phyloP scores from a whole-genome alignment of 1,284 basidiomycete genomes.

The Trichosporon sp. region DNA sequence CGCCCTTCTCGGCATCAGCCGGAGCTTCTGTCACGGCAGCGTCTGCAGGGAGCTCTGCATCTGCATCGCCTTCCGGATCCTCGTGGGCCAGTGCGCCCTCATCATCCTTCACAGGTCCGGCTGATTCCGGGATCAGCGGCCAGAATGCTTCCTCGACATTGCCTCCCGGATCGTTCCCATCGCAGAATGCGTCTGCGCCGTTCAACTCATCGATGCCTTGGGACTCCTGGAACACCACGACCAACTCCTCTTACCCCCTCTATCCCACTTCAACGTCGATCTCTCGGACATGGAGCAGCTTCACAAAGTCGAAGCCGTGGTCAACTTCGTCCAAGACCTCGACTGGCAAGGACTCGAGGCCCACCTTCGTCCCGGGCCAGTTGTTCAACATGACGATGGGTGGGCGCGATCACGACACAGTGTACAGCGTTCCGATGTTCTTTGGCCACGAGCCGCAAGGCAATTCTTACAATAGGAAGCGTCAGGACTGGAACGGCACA shows the following conservation, averaged over 20 bases:
- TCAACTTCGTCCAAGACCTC: constrained; percentile 13
- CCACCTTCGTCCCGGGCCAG: constrained; percentile 36
- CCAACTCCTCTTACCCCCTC: not conserved
- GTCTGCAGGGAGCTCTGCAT: not conserved
- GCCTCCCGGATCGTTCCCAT: not conserved
- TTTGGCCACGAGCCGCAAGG: constrained; percentile 32
- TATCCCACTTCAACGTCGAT: constrained; percentile 1
- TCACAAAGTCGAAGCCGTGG: constrained; percentile 14
- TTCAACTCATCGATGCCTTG: not conserved
- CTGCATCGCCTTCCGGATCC: not conserved
- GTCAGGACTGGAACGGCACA: constrained; percentile 21
- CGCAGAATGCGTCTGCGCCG: not conserved
- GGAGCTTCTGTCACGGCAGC: not conserved
- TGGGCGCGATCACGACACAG: constrained; percentile 32
- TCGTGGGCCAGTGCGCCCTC: not conserved
- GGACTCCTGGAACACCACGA: not conserved
- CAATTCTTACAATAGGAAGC: constrained; percentile 1
- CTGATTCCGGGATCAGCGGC: not conserved
- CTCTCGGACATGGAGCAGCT: not conserved
- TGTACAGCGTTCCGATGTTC: constrained; percentile 34
- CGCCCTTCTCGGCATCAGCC: not conserved
- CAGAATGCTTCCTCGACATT: not conserved
- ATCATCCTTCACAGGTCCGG: not conserved
- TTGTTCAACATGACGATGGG: constrained; percentile 33
- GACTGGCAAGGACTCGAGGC: constrained; percentile 8